phyloP scores from a whole-genome alignment of 805 yeast genomes.

The Saturnispora besseyi region DNA sequence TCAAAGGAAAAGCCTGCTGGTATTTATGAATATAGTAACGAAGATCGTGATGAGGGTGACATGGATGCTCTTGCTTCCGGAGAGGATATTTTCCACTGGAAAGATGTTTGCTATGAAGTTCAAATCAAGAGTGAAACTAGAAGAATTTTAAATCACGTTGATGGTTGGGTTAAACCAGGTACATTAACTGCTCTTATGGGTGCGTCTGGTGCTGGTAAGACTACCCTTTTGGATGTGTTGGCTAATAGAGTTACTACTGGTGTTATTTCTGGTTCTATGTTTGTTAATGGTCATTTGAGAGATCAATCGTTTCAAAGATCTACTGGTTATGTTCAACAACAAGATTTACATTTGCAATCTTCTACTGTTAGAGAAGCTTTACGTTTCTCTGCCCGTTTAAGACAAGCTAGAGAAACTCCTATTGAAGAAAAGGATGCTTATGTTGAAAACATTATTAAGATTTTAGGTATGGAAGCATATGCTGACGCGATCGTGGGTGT shows the following conservation, averaged over 20 bases:
- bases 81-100: slow-evolving; percentile 65
- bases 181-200: slow-evolving; percentile 69
- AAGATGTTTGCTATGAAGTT: slow-evolving; percentile 62
- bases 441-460: slow-evolving; percentile 41
- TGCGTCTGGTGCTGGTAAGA: slow-evolving; percentile 58
- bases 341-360: slow-evolving; percentile 44
- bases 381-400: slow-evolving; percentile 40
- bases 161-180: slow-evolving; percentile 81
- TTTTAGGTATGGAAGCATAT: slow-evolving; percentile 43
- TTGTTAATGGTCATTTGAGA: slow-evolving; percentile 45
- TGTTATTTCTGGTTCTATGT: slow-evolving; percentile 48
- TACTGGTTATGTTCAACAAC: slow-evolving; percentile 54
- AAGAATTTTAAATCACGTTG: slow-evolving; percentile 53
- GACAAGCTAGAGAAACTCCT: slow-evolving; percentile 35
- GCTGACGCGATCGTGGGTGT: slow-evolving; percentile 49
- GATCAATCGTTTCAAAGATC: slow-evolving; percentile 43
- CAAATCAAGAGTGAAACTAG: slow-evolving; percentile 52
- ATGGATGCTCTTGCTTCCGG: slow-evolving; percentile 26
- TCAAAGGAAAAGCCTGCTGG: slow-evolving; percentile 21
- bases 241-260: slow-evolving; percentile 49
- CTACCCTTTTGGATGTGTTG: slow-evolving; percentile 44
- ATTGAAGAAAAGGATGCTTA: slow-evolving; percentile 38
- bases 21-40: slow-evolving; percentile 17
- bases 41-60: slow-evolving; percentile 17
- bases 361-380: slow-evolving; percentile 48